Evolutionary conservation across 306 rosid species (phyloP).

Genomic region (Vigna hirtella): DNA sequence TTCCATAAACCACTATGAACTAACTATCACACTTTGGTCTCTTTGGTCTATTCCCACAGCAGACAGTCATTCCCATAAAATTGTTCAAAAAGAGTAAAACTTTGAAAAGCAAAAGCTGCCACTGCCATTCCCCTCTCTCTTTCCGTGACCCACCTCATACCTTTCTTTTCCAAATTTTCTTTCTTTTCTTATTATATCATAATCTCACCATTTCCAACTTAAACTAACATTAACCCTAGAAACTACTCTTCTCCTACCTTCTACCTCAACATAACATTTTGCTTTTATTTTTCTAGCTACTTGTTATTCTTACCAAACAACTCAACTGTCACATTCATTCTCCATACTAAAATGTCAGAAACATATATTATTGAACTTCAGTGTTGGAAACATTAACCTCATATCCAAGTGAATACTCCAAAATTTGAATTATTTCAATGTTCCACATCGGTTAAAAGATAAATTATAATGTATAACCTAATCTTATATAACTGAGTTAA

Average conservation of each 20-base stretch:
- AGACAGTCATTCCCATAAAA: constrained; percentile 70
- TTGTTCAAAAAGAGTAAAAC: constrained; percentile 66
- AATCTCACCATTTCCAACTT: background rate
- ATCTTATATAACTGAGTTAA: too few relatives aligned
- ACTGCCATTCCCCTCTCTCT: constrained; percentile 45
- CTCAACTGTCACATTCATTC: too few relatives aligned
- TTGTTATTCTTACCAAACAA: background rate
- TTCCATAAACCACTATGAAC: constrained; percentile 59
- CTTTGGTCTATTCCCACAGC: constrained; percentile 52
- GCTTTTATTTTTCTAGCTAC: background rate
- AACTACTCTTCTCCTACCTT: background rate
- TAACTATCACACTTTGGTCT: constrained; percentile 53
- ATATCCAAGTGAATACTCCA: too few relatives aligned
- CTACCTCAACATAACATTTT: background rate
- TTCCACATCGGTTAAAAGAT: too few relatives aligned
- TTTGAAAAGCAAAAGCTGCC: constrained; percentile 88
- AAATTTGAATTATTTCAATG: too few relatives aligned
- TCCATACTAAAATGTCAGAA: too few relatives aligned
- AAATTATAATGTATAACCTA: too few relatives aligned
- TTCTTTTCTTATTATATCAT: background rate
- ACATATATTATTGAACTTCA: too few relatives aligned
- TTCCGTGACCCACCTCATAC: constrained; percentile 47
- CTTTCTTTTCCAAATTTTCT: constrained; percentile 44
- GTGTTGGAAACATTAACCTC: too few relatives aligned
- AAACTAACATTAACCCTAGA: background rate